Evolutionary conservation across 495 filamentous ascomycete species (phyloP).

Genomic region (Physcia stellaris): DNA sequence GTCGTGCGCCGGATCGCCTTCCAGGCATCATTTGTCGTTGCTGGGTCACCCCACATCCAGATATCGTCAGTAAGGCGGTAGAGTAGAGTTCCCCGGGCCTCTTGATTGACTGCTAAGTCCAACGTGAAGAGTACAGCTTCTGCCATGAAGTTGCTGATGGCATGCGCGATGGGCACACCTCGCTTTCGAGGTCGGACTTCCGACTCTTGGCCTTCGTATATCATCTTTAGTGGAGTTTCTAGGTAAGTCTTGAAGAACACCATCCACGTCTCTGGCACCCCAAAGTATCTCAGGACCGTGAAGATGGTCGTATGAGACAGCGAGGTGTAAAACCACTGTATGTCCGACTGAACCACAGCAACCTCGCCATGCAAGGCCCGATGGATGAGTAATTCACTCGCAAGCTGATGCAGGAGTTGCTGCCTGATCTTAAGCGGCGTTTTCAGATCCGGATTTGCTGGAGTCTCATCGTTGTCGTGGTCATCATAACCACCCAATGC

Average conservation of each 20-base stretch:
- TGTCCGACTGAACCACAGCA: conserved; percentile 46
- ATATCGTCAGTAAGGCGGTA: conserved; percentile 57
- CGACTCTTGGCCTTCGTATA: conserved; percentile 32
- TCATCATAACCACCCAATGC: conserved; percentile 20
- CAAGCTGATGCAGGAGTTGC: conserved; percentile 44
- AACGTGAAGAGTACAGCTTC: conserved; percentile 51
- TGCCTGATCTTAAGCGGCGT: conserved; percentile 36
- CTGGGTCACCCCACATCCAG: conserved; percentile 51
- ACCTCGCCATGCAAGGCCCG: conserved; percentile 41
- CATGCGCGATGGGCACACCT: conserved; percentile 47
- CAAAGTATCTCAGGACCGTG: conserved; percentile 44
- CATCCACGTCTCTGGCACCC: conserved; percentile 44
- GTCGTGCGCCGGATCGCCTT: conserved; percentile 38
- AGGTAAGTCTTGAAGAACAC: conserved; percentile 48
- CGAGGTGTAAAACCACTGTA: conserved; percentile 47
- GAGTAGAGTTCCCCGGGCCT: conserved; percentile 36
- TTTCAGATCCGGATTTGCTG: too few relatives aligned
- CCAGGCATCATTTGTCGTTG: conserved; percentile 45
- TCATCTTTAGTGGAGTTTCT: conserved; percentile 44
- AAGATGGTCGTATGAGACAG: conserved; percentile 47
- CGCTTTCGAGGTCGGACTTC: conserved; percentile 31
- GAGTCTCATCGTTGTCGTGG: conserved; percentile 20
- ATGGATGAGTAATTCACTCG: conserved; percentile 48
- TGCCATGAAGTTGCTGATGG: conserved; percentile 43
- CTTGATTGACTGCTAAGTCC: conserved; percentile 52